phyloP scores from a whole-genome alignment of 1,284 basidiomycete genomes.

The Amylostereum areolatum region DNA sequence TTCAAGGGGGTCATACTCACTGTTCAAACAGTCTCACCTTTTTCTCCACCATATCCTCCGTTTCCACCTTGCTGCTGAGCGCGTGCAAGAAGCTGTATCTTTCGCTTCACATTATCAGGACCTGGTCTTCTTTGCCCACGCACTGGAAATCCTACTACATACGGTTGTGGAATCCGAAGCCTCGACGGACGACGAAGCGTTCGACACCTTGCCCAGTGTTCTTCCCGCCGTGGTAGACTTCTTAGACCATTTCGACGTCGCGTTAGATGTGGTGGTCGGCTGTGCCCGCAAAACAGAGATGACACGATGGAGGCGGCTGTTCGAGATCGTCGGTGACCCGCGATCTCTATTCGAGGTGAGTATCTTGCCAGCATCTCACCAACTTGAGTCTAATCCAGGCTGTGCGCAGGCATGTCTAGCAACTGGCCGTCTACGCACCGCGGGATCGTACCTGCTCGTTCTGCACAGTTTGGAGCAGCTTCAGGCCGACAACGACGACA shows the following conservation, averaged over 20 bases:
- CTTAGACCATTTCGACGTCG: constrained; percentile 88
- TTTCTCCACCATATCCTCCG: constrained; percentile 92
- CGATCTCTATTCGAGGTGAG: constrained; percentile 84
- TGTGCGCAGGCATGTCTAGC: constrained; percentile 69
- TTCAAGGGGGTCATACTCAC: not conserved
- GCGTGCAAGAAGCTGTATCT: constrained; percentile 74
- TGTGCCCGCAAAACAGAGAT: constrained; percentile 98
- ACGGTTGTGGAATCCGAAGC: constrained; percentile 91
- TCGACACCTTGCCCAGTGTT: constrained; percentile 29
- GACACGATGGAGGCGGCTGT: constrained; percentile 84
- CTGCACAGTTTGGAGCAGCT: constrained; percentile 90
- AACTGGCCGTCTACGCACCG: constrained; percentile 77
- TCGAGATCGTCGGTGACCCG: constrained; percentile 87
- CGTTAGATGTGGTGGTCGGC: constrained; percentile 90
- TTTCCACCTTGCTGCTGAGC: constrained; percentile 71
- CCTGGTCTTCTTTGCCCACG: constrained; percentile 91
- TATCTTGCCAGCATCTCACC: not conserved
- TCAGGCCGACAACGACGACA: constrained; percentile 76
- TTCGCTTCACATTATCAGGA: constrained; percentile 86
- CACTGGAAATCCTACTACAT: constrained; percentile 91
- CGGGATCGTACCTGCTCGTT: constrained; percentile 90
- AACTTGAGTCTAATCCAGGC: constrained; percentile 1
- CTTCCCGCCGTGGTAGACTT: constrained; percentile 81
- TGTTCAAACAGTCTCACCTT: constrained; percentile 68
- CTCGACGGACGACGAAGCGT: constrained; percentile 18